A percentile compares a stretch with the other conserved stretches of the same genome.
phyloP scores from a whole-genome alignment of 257 asterid genomes.

The Linaria vulgaris region DNA sequence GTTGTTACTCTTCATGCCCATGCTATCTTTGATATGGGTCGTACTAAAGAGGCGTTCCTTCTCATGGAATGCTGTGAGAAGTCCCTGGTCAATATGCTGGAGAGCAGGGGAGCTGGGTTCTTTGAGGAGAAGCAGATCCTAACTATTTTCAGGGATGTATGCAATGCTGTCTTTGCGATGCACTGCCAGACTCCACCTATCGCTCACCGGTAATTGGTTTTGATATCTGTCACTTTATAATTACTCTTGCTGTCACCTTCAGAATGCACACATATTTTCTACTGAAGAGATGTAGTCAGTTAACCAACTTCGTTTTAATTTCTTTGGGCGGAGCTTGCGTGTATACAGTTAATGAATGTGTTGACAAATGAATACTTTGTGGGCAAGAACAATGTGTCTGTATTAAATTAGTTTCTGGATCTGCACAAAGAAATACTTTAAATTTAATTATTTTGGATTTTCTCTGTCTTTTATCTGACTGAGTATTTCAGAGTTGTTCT shows the following conservation, averaged over 20 bases:
- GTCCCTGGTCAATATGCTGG: conserved; percentile 82
- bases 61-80: conserved; percentile 93
- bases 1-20: conserved; percentile 71
- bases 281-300: no score
- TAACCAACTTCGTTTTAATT: no score
- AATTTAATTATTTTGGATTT: background rate
- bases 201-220: conserved; percentile 77
- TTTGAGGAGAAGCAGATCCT: conserved; percentile 91
- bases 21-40: conserved; percentile 87
- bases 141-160: conserved; percentile 74
- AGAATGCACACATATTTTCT: no score
- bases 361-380: conserved; percentile 7
- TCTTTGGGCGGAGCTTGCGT: no score
- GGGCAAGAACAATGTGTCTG: background rate
- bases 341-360: background rate
- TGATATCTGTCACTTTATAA: conserved; percentile 7
- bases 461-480: background rate
- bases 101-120: conserved; percentile 86
- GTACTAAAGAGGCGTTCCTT: conserved; percentile 90
- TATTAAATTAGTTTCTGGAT: background rate
- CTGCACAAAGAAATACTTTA: conserved; percentile 9
- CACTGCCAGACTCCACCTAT: conserved; percentile 87
- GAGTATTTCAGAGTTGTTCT: conserved; percentile 6
- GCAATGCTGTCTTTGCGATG: conserved; percentile 94
- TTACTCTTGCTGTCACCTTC: no score